A percentile compares a stretch with the other conserved stretches of the same genome.
phyloP scores from a whole-genome alignment of 306 rosid species.

The Lupinus albus region DNA sequence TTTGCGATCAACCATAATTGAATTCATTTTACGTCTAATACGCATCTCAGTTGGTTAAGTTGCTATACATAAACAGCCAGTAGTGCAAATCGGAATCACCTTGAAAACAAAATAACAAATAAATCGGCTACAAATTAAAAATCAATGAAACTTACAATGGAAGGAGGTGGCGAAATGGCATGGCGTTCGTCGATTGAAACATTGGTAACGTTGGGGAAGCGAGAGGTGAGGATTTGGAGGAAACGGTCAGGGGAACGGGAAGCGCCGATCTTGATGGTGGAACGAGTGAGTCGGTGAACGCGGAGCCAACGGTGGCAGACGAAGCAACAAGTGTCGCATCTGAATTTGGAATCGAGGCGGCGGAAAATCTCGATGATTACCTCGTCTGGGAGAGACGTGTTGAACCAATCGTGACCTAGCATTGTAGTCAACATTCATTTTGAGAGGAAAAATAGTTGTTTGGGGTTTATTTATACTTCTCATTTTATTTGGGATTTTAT shows the following conservation, averaged over 20 bases:
- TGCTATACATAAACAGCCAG: too few species aligned
- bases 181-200: conserved; percentile 81
- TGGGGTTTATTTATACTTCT: too few species aligned
- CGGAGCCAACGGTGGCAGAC: conserved; percentile 88
- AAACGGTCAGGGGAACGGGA: conserved; percentile 71
- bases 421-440: neutral
- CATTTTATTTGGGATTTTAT: too few species aligned
- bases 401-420: conserved; percentile 79
- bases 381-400: conserved; percentile 78
- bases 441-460: too few species aligned
- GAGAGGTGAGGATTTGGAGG: conserved; percentile 60
- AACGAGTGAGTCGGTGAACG: conserved; percentile 77
- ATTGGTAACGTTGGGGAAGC: conserved; percentile 64
- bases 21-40: too few species aligned
- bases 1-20: too few species aligned
- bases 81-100: too few species aligned
- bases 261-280: conserved; percentile 77
- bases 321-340: conserved; percentile 81
- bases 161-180: conserved; percentile 54
- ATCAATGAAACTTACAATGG: too few species aligned
- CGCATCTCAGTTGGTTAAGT: too few species aligned
- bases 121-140: too few species aligned
- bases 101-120: too few species aligned
- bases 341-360: conserved; percentile 58
- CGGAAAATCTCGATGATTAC: conserved; percentile 76